Evolutionary conservation across 2,329 filamentous ascomycete species (phyloP).

Genomic region (Mycocentrospora acerina): DNA sequence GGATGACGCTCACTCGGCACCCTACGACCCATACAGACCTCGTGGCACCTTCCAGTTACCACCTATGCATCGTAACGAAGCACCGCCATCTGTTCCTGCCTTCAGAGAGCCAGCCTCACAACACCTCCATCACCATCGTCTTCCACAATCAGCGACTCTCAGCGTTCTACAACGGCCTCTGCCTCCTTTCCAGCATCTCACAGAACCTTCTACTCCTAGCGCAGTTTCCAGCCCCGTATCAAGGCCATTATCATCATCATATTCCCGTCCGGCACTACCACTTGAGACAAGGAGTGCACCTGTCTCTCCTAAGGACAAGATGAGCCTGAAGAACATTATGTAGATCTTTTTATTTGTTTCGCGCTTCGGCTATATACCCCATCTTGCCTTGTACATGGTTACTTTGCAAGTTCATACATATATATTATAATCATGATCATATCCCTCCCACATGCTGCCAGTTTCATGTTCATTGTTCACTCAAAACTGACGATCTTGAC

Average conservation of each 20-base stretch:
- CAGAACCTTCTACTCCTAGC: constrained; percentile 30
- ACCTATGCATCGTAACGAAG: constrained; percentile 28
- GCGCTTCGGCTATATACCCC: constrained; percentile 20
- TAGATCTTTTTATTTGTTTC: constrained; percentile 28
- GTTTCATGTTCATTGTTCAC: too few relatives aligned
- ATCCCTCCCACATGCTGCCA: too few relatives aligned
- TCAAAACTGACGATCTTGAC: too few relatives aligned
- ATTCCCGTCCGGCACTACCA: constrained; percentile 19
- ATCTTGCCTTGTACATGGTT: constrained; percentile 9
- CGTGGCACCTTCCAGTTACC: constrained; percentile 38
- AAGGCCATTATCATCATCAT: constrained; percentile 36
- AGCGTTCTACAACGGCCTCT: constrained; percentile 29
- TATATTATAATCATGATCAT: too few relatives aligned
- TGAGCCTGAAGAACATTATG: constrained; percentile 39
- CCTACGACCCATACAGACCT: constrained; percentile 29
- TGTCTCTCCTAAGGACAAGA: constrained; percentile 35
- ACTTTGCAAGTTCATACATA: too few relatives aligned
- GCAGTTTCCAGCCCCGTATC: constrained; percentile 31
- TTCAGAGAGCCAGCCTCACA: constrained; percentile 22
- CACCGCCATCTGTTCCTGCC: constrained; percentile 12
- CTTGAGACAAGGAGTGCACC: constrained; percentile 33
- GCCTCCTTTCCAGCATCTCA: constrained; percentile 35
- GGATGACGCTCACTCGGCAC: constrained; percentile 31
- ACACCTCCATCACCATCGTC: constrained; percentile 34
- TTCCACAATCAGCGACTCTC: constrained; percentile 29